A percentile compares a stretch with the other conserved stretches of the same genome.
These are phyloP conservation scores for Aspergillus bridgeri DNA, from an alignment of 495 filamentous ascomycete species.

Conservation along the genomic window DNA sequence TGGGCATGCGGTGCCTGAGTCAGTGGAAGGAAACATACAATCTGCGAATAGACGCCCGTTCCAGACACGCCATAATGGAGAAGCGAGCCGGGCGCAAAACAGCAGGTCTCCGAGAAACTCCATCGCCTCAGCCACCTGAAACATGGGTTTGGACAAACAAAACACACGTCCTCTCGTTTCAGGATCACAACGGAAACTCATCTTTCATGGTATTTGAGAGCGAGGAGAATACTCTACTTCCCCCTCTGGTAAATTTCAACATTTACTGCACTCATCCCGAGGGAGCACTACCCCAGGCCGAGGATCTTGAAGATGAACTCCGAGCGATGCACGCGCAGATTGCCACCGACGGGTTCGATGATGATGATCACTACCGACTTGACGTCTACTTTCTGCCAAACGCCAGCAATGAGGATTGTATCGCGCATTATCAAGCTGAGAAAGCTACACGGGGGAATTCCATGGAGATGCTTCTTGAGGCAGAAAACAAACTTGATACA, in stretches of 20 bases:
- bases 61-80: background rate
- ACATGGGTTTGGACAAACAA: background rate
- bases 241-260: conserved; percentile 1
- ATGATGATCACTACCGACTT: background rate
- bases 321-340: background rate
- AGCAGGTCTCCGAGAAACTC: background rate
- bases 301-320: conserved; percentile 1
- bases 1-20: conserved; percentile 1
- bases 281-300: background rate
- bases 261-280: conserved; percentile 4
- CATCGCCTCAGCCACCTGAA: background rate
- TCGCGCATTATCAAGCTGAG: conserved; percentile 6
- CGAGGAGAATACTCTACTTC: background rate
- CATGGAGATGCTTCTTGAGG: background rate
- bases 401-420: background rate
- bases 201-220: conserved; percentile 9
- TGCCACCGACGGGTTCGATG: background rate
- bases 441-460: background rate
- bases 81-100: background rate
- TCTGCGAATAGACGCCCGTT: background rate
- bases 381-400: conserved; percentile 5
- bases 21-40: conserved; percentile 6
- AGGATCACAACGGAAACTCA: background rate
- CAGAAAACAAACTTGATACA: conserved; percentile 1
- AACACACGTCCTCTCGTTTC: conserved; percentile 4